These are phyloP conservation scores for Trapa incisa DNA, from an alignment of 345 rosid genomes.

Conservation along the genomic window DNA sequence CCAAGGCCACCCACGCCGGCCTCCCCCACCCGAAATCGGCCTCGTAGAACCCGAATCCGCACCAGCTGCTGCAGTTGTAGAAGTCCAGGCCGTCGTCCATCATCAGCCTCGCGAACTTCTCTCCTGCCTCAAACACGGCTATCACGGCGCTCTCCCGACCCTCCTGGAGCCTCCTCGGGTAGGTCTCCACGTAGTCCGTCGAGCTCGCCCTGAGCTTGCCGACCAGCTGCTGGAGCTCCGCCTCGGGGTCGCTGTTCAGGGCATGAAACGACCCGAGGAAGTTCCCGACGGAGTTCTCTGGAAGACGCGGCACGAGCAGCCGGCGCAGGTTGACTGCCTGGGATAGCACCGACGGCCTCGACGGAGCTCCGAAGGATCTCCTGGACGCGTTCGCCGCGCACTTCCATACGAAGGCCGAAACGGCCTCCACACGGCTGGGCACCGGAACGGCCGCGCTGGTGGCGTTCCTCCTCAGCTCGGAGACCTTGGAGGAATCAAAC, in stretches of 20 bases:
- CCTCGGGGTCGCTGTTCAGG: conserved; percentile 5
- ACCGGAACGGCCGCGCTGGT: conserved; percentile 2
- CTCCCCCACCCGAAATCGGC: conserved; percentile 23
- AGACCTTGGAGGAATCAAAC: conserved; percentile 13
- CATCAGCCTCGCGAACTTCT: neutral
- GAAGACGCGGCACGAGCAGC: conserved; percentile 15
- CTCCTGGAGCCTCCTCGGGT: conserved; percentile 1
- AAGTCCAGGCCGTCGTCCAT: conserved; percentile 6
- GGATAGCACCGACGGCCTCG: conserved; percentile 2
- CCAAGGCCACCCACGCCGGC: conserved; percentile 12
- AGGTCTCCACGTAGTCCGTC: neutral
- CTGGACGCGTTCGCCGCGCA: neutral
- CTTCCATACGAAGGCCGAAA: conserved; percentile 17
- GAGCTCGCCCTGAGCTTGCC: conserved; percentile 9
- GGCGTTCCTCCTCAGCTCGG: conserved; percentile 13
- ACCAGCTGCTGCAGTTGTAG: conserved; percentile 9
- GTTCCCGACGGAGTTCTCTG: conserved; percentile 16
- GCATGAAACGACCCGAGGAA: conserved; percentile 1
- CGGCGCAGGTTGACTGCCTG: conserved; percentile 28
- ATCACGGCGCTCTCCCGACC: neutral
- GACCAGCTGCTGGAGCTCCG: conserved; percentile 12
- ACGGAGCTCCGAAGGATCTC: neutral
- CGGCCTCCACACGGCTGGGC: conserved; percentile 24
- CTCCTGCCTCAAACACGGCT: conserved; percentile 1
- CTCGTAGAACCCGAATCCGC: conserved; percentile 11